phyloP scores from a whole-genome alignment of 176 grass and related monocot genomes.

The Otatea glauca region DNA sequence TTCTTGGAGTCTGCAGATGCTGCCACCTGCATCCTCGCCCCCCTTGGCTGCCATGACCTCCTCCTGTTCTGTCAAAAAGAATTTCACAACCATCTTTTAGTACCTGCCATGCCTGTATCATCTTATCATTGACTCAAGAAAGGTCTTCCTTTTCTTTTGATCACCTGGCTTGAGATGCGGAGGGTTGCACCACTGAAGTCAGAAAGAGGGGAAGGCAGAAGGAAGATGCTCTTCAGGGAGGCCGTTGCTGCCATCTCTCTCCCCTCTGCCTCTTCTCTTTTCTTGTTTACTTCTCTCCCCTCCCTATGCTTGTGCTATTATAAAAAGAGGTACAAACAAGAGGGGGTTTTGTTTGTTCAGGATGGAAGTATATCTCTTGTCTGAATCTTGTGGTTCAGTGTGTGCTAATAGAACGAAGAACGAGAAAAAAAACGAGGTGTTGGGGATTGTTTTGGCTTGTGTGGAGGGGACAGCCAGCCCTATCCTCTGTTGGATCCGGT shows the following conservation, averaged over 20 bases:
- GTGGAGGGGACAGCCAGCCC: conserved; percentile 48
- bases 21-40: conserved; percentile 55
- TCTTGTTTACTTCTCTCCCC: not conserved
- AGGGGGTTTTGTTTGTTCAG: conserved; percentile 4
- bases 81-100: not conserved
- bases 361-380: conserved; percentile 34
- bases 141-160: not conserved
- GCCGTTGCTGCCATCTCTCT: conserved; percentile 48
- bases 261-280: not conserved
- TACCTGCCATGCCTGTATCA: not conserved
- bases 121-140: not conserved
- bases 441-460: conserved; percentile 34
- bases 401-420: conserved; percentile 8
- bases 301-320: conserved; percentile 1
- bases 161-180: conserved; percentile 68
- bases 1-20: conserved; percentile 74
- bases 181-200: conserved; percentile 68
- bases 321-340: conserved; percentile 21
- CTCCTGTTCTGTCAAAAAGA: conserved; percentile 61
- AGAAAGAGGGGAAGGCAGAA: conserved; percentile 65
- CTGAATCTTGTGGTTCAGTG: conserved; percentile 44
- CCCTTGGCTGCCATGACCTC: conserved; percentile 61
- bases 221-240: conserved; percentile 62
- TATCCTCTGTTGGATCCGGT: conserved; percentile 41
- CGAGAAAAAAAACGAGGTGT: not conserved